Conservation (phyloP, 805 yeast genomes). For the Wilhelminamyces savonicus region DNA sequence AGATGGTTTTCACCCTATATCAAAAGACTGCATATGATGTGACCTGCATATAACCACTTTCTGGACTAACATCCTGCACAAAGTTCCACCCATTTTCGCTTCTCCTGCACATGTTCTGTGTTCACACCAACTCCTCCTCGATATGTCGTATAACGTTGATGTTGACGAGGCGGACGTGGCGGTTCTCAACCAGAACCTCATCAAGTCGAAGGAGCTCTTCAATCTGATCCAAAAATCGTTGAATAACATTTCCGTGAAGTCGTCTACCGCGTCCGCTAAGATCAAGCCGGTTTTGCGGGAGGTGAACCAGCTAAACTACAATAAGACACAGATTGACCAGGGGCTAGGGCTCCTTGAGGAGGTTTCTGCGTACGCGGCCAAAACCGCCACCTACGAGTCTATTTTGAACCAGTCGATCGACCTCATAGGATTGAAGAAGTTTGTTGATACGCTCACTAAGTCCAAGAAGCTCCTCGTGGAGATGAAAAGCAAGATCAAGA, state of each 20-base stretch:
- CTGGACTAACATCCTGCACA: no score
- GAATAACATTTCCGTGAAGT: slow-evolving; percentile 43
- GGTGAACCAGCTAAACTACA: slow-evolving; percentile 49
- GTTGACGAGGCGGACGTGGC: slow-evolving; percentile 79
- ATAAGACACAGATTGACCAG: slow-evolving; percentile 52
- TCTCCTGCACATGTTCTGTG: no score
- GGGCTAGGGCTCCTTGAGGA: slow-evolving; percentile 46
- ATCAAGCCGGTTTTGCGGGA: slow-evolving; percentile 68
- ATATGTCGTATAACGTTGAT: slow-evolving; percentile 33
- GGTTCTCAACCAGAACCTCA: slow-evolving; percentile 69
- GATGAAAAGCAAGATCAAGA: slow-evolving; percentile 36
- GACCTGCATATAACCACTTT: no score
- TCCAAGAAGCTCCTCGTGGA: slow-evolving; percentile 42
- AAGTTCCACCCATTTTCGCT: no score
- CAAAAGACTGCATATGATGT: no score
- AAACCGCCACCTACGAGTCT: slow-evolving; percentile 35
- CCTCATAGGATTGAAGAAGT: slow-evolving; percentile 33
- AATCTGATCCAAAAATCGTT: slow-evolving; percentile 50
- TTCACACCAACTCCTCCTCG: no score
- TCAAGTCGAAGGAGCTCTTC: slow-evolving; percentile 52
- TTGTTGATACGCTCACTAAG: slow-evolving; percentile 24
- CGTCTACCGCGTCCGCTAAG: slow-evolving; percentile 51
- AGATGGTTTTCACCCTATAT: no score
- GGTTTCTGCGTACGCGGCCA: slow-evolving; percentile 45
- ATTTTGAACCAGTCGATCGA: slow-evolving; percentile 28